Conservation (phyloP, 2,329 filamentous ascomycete species). For the Trichoderma citrinoviride region DNA sequence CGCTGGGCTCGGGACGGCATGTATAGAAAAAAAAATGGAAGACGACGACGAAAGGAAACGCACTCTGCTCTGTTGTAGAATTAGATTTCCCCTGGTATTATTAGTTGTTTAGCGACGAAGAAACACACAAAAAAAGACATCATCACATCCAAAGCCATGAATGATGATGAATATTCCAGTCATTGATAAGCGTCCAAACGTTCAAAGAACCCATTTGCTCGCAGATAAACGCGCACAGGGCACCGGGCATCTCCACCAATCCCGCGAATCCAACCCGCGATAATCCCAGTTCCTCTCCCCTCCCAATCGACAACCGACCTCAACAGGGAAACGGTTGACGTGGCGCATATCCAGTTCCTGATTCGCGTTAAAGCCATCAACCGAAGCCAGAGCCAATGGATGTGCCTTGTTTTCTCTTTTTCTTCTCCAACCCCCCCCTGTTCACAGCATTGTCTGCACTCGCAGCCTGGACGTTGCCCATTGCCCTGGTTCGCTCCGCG, state of each 20-base stretch:
- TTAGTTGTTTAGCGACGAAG: slow-evolving; percentile 8
- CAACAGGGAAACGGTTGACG: slow-evolving; percentile 6
- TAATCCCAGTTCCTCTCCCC: neutral
- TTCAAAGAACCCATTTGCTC: neutral
- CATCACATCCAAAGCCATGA: neutral
- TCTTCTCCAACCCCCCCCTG: neutral
- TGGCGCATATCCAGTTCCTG: slow-evolving; percentile 16
- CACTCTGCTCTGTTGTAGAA: slow-evolving; percentile 27
- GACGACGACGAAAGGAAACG: too few species aligned
- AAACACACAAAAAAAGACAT: too few species aligned
- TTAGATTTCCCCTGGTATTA: neutral
- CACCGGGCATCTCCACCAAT: neutral
- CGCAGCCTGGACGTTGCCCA: neutral
- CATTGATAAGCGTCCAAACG: neutral
- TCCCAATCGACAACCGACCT: too few species aligned
- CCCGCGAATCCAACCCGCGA: neutral
- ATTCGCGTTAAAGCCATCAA: slow-evolving; percentile 7
- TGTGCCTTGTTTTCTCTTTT: too few species aligned
- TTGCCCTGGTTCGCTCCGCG: neutral
- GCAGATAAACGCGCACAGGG: neutral
- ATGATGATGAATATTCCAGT: neutral
- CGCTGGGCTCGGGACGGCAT: slow-evolving; percentile 17
- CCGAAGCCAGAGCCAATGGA: neutral
- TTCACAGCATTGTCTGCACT: neutral
- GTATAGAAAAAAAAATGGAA: slow-evolving; percentile 23